Evolutionary conservation across 306 rosid species (phyloP).

Genomic region (Oemleria cerasiformis): DNA sequence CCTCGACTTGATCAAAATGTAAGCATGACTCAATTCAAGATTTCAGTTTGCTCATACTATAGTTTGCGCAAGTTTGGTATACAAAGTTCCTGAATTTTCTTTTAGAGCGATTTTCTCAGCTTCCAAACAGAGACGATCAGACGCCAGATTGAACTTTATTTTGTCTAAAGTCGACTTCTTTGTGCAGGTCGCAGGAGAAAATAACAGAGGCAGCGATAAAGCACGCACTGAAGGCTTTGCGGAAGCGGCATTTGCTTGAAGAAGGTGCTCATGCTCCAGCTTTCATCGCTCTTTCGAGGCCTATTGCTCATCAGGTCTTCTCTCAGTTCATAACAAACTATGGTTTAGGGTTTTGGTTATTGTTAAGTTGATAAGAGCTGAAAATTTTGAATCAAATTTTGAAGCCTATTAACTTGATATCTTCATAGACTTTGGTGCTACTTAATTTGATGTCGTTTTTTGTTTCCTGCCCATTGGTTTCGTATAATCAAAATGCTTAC

Average conservation of each 20-base stretch:
- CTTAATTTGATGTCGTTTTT: background rate
- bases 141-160: background rate
- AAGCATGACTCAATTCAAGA: conserved; percentile 4
- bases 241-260: conserved; percentile 84
- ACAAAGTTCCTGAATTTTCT: background rate
- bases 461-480: background rate
- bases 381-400: background rate
- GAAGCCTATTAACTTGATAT: background rate
- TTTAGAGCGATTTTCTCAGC: conserved; percentile 13
- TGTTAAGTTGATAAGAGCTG: background rate
- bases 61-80: background rate
- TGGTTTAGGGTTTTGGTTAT: conserved; percentile 15
- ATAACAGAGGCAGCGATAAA: conserved; percentile 58
- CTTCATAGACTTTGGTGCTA: background rate
- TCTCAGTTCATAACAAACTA: background rate
- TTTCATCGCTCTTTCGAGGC: conserved; percentile 65
- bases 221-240: conserved; percentile 76
- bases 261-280: conserved; percentile 98
- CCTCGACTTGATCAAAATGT: conserved; percentile 24
- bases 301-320: conserved; percentile 60
- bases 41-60: background rate
- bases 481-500: background rate
- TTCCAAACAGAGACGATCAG: conserved; percentile 18
- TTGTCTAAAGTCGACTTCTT: conserved; percentile 14
- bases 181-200: conserved; percentile 46